phyloP scores from a whole-genome alignment of 305 asterid species.

The Fraxinus latifolia region DNA sequence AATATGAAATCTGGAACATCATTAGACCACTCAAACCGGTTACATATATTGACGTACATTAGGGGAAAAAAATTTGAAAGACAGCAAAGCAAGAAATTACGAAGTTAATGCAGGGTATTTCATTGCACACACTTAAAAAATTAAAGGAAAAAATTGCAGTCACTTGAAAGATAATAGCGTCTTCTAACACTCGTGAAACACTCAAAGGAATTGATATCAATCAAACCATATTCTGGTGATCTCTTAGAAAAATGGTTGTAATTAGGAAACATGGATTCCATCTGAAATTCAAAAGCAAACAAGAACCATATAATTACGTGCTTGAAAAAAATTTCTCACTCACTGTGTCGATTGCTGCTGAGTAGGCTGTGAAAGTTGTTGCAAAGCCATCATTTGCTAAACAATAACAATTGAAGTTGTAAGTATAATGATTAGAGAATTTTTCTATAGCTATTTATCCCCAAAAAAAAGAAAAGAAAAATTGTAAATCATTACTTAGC shows the following conservation, averaged over 20 bases:
- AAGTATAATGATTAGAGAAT: neutral
- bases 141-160: neutral
- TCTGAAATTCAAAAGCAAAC: neutral
- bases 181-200: neutral
- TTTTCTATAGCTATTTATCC: neutral
- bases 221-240: neutral
- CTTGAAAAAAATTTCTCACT: conserved; percentile 29
- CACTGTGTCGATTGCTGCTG: conserved; percentile 53
- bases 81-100: neutral
- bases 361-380: conserved; percentile 45
- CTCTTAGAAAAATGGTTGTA: neutral
- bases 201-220: neutral
- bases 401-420: conserved; percentile 7
- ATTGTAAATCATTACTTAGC: neutral
- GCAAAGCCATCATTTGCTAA: conserved; percentile 62
- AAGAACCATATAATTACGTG: neutral
- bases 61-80: neutral
- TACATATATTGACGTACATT: neutral
- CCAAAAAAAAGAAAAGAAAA: conserved; percentile 13
- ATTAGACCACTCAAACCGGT: neutral
- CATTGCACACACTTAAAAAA: neutral
- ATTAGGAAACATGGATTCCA: neutral
- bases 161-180: neutral
- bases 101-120: neutral
- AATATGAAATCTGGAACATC: neutral